Base-by-base conservation (phyloP, 2,329 filamentous ascomycete species). In the Didymellaceae sp. region DNA sequence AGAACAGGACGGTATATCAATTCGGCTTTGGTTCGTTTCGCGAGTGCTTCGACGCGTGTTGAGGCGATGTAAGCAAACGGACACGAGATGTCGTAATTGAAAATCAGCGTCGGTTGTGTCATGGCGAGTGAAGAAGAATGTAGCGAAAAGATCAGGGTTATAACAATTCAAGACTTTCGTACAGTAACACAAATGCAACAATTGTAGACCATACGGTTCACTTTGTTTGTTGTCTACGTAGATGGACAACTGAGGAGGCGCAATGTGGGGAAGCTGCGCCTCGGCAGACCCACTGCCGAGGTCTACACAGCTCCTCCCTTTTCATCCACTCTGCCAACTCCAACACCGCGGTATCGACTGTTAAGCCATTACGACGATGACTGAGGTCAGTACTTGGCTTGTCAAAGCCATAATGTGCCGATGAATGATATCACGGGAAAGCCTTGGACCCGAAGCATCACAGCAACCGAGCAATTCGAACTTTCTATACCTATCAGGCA, bases 21-120 rank as follows among this genome's bases (percentile, higher is more conserved):
- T 11, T 26, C 59, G 18, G 66, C 54, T 11, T 52, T 45, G 9
- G 67, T 67, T 10, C 68, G 67, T 11, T 54, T 33, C 8, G 68
- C 66, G 25, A 73, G 66, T 1, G 61, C 53, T 46, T 62, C 48
- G 4, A 73, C 53, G 20, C 68, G 66, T 2, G 67, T 71, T 6
- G 66, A 71, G 9, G 69, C 70, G 42, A 73, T 73, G 56, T 73
- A 73, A n/a, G 70, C 70, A 41, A 71, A 72, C 5, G 70, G 69
- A 35, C 70, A 73, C 7, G 69, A 72, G 21, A 73, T 72, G 42
- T 52, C 48, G 11, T 52, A 52, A n/a, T 52, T 52, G n/a, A 26
- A 52, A 0, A 45, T 37, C 2, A 52, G 31, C 16, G 42, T 52
- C n/a, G 42, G 34, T 9, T 44, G 33, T n/a, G 40, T n/a, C 47